These are phyloP conservation scores for Talaromyces sp. DNA, from an alignment of 2,329 filamentous ascomycete species.

Conservation along the genomic window DNA sequence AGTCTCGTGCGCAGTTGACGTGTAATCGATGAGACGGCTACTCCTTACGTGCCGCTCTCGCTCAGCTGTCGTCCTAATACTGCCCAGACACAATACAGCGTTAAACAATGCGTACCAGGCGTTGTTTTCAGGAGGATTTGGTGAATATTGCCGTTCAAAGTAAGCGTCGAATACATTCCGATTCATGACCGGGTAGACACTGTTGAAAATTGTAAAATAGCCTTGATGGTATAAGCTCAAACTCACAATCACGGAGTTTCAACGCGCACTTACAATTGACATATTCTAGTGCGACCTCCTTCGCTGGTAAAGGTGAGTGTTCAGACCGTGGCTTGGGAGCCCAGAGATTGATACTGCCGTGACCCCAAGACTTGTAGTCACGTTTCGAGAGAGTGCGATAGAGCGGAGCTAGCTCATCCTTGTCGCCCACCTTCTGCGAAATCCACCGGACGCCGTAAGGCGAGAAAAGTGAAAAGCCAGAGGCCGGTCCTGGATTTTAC, in stretches of 20 bases:
- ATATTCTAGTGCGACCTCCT: background rate
- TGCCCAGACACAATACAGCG: conserved; percentile 5
- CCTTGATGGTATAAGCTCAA: background rate
- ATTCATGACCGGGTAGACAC: conserved; percentile 1
- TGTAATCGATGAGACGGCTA: conserved; percentile 13
- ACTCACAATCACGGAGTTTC: too few species aligned
- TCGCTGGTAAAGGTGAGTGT: conserved; percentile 1
- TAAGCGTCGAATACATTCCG: conserved; percentile 1
- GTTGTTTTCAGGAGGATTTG: background rate
- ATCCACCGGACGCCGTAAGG: conserved; percentile 12
- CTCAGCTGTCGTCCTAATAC: conserved; percentile 11
- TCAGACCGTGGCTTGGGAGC: conserved; percentile 3
- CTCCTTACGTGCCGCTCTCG: conserved; percentile 7
- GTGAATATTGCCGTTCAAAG: conserved; percentile 7
- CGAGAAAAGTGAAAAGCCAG: conserved; percentile 13
- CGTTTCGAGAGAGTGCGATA: background rate
- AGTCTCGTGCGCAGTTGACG: background rate
- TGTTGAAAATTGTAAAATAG: conserved; percentile 11
- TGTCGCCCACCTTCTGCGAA: background rate
- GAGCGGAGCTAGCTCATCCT: background rate
- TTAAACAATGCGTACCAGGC: conserved; percentile 13
- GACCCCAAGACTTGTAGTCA: background rate
- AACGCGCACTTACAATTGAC: conserved; percentile 5
- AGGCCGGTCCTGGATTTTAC: background rate
- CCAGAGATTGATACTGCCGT: background rate